Percentiles rank a stretch among this genome's conserved stretches.
phyloP scores from a whole-genome alignment of 331 rosid species.

The Rhamnella rubrinervis region DNA sequence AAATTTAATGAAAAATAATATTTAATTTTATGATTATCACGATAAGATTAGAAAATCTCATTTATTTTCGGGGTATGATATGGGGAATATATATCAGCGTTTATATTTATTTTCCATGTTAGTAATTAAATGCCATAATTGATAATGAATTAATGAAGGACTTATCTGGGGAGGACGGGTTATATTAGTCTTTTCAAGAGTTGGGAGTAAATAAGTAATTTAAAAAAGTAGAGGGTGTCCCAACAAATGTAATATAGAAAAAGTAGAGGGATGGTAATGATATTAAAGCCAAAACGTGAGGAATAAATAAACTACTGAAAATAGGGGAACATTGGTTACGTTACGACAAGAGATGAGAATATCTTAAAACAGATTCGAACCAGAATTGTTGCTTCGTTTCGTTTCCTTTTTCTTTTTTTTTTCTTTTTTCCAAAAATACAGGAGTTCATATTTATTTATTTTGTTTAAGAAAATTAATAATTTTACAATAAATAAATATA shows the following conservation, averaged over 20 bases:
- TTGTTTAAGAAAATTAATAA: too few species aligned
- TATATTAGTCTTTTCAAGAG: neutral
- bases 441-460: too few species aligned
- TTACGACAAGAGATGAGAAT: constrained; percentile 49
- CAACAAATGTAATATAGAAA: neutral
- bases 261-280: constrained; percentile 2
- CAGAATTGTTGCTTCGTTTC: neutral
- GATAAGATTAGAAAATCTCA: too few species aligned
- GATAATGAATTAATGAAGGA: too few species aligned
- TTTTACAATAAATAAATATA: too few species aligned
- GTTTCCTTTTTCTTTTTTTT: neutral
- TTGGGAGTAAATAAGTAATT: too few species aligned
- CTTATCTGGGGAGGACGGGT: neutral
- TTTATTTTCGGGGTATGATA: too few species aligned
- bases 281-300: constrained; percentile 19
- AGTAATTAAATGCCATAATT: too few species aligned
- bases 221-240: neutral
- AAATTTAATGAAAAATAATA: too few species aligned
- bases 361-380: constrained; percentile 44
- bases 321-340: constrained; percentile 38
- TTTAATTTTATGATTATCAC: too few species aligned
- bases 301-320: constrained; percentile 25
- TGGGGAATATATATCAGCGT: neutral
- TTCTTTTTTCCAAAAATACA: too few species aligned
- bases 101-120: too few species aligned